phyloP scores from a whole-genome alignment of 2,329 filamentous ascomycete species.

The Colletotrichum chrysophilum region DNA sequence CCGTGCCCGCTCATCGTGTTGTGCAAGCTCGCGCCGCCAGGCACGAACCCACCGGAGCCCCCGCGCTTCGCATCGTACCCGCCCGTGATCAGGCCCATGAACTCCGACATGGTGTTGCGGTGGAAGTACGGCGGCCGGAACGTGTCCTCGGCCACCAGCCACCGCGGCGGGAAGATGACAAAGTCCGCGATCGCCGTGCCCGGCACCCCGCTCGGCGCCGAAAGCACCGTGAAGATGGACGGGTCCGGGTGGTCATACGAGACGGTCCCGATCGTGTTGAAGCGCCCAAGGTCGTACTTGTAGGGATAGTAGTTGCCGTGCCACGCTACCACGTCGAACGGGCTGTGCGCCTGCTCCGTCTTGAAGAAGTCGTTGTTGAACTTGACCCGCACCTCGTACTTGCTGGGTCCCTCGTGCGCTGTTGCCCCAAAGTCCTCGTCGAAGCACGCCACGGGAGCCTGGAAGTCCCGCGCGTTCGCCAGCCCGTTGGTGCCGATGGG shows the following conservation, averaged over 20 bases:
- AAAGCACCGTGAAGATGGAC: slow-evolving; percentile 76
- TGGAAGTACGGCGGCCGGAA: slow-evolving; percentile 78
- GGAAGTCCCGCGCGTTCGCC: slow-evolving; percentile 79
- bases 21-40: slow-evolving; percentile 67
- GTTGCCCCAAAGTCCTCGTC: slow-evolving; percentile 58
- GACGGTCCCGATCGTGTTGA: slow-evolving; percentile 76
- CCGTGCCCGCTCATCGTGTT: slow-evolving; percentile 75
- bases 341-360: slow-evolving; percentile 71
- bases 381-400: slow-evolving; percentile 63
- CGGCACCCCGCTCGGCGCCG: slow-evolving; percentile 63
- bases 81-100: slow-evolving; percentile 65
- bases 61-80: slow-evolving; percentile 68
- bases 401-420: slow-evolving; percentile 38
- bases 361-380: slow-evolving; percentile 72
- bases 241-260: slow-evolving; percentile 82
- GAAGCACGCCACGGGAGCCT: slow-evolving; percentile 73
- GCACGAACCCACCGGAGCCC: slow-evolving; percentile 57
- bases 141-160: slow-evolving; percentile 72
- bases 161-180: slow-evolving; percentile 74
- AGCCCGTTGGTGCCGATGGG: slow-evolving; percentile 77
- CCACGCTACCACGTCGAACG: slow-evolving; percentile 82
- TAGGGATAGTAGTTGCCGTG: slow-evolving; percentile 81
- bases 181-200: slow-evolving; percentile 74
- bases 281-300: slow-evolving; percentile 82
- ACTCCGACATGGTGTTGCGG: slow-evolving; percentile 71